Evolutionary conservation across 2,329 filamentous ascomycete species (phyloP).

Genomic region (Dothidotthia symphoricarpi): DNA sequence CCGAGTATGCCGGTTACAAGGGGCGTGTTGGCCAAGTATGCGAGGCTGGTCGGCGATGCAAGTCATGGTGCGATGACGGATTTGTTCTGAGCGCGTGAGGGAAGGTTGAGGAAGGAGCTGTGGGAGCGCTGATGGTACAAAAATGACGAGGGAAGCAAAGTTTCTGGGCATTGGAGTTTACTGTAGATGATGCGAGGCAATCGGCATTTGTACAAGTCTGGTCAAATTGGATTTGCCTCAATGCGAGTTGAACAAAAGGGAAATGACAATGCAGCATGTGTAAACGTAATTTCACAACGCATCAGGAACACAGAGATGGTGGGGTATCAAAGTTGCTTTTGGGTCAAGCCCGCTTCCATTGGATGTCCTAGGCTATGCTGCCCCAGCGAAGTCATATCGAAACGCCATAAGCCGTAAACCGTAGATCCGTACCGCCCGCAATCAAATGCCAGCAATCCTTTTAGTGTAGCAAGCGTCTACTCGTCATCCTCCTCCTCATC

Average conservation of each 20-base stretch:
- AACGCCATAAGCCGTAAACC: constrained; percentile 42
- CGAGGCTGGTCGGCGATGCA: constrained; percentile 81
- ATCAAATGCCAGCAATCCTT: constrained; percentile 26
- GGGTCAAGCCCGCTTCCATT: constrained; percentile 37
- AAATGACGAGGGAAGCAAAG: too few relatives aligned
- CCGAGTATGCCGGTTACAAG: constrained; percentile 73
- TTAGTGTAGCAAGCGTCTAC: constrained; percentile 26
- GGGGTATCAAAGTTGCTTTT: constrained; percentile 34
- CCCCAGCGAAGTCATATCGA: constrained; percentile 31
- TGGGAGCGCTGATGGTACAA: too few relatives aligned
- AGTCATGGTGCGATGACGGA: constrained; percentile 90
- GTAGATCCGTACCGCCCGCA: constrained; percentile 30
- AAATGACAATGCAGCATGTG: too few relatives aligned
- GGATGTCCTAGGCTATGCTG: constrained; percentile 35
- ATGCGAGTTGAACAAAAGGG: too few relatives aligned
- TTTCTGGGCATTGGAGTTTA: too few relatives aligned
- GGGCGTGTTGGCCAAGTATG: constrained; percentile 88
- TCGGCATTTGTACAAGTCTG: too few relatives aligned
- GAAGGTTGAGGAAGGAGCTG: too few relatives aligned
- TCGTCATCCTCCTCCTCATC: constrained; percentile 51
- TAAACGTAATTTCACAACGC: too few relatives aligned
- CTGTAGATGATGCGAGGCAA: too few relatives aligned
- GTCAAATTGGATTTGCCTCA: too few relatives aligned
- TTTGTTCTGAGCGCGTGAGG: constrained; percentile 50
- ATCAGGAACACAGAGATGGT: background rate